phyloP scores from a whole-genome alignment of 2,329 filamentous ascomycete species.

The Hymenoscyphus occultus region DNA sequence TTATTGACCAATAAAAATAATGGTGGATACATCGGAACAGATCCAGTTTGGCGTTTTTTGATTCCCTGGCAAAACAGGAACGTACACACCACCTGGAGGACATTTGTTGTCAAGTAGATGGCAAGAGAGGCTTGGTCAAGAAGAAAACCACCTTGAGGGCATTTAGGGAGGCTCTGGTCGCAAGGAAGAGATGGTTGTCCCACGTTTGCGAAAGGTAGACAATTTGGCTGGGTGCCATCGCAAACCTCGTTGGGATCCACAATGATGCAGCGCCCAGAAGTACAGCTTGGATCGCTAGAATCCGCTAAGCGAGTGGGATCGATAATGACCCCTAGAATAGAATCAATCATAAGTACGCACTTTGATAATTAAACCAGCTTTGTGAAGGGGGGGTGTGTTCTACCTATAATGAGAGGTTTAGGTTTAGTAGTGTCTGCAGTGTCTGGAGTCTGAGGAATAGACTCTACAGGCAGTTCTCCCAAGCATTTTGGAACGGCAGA shows the following conservation, averaged over 20 bases:
- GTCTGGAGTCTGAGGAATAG: too few relatives aligned
- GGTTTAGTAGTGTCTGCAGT: not conserved
- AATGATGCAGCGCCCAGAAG: not conserved
- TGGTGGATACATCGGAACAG: too few relatives aligned
- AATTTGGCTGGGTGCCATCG: not conserved
- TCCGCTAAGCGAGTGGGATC: not conserved
- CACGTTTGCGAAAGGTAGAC: not conserved
- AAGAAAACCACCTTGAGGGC: not conserved
- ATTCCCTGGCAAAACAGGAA: not conserved
- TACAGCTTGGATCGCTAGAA: not conserved
- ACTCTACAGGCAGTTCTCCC: not conserved
- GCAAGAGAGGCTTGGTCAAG: not conserved
- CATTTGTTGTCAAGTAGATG: not conserved
- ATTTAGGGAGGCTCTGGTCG: not conserved
- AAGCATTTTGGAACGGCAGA: not conserved
- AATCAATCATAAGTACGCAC: not conserved
- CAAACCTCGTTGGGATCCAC: not conserved
- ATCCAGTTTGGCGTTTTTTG: not conserved
- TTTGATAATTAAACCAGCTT: not conserved
- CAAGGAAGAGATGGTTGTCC: not conserved
- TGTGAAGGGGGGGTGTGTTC: not conserved
- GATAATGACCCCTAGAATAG: not conserved
- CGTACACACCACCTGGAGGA: not conserved
- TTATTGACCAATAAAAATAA: too few relatives aligned
- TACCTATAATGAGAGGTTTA: not conserved